These are phyloP conservation scores for Candida glucosophila DNA, from an alignment of 1,139 yeast genomes.

Conservation along the genomic window DNA sequence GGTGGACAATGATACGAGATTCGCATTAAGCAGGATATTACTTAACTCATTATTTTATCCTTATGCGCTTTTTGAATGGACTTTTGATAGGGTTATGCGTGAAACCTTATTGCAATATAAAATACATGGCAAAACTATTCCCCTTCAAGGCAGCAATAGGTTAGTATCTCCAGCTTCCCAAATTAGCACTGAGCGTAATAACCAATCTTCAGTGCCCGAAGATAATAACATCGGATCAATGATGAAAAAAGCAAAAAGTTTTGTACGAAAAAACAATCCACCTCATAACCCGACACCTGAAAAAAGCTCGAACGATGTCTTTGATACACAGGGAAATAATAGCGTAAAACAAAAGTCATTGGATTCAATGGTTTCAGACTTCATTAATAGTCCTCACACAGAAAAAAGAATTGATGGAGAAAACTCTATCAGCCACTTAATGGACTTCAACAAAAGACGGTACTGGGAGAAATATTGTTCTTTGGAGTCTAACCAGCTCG, in stretches of 20 bases:
- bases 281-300: no score
- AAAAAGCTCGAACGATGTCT: conserved; percentile 1
- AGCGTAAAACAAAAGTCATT: no score
- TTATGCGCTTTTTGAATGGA: conserved; percentile 41
- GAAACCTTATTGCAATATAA: no score
- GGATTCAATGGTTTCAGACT: no score
- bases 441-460: conserved; percentile 21
- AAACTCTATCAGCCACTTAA: conserved; percentile 25
- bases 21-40: conserved; percentile 48
- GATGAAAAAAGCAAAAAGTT: no score
- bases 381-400: background rate
- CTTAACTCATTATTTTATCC: conserved; percentile 47
- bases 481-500: conserved; percentile 11
- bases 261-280: no score
- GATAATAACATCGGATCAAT: no score
- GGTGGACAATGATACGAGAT: conserved; percentile 37
- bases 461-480: conserved; percentile 21
- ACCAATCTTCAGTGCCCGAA: conserved; percentile 3
- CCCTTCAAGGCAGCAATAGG: no score
- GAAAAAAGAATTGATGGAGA: conserved; percentile 5
- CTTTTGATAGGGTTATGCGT: conserved; percentile 22
- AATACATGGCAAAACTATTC: no score
- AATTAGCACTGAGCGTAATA: conserved; percentile 1
- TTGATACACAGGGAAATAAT: conserved; percentile 1
- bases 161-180: no score